Percentiles rank a stretch among this genome's conserved stretches.
Conservation (phyloP, 352 stramenopile genomes). For the Salisapilia sapeloensis region DNA sequence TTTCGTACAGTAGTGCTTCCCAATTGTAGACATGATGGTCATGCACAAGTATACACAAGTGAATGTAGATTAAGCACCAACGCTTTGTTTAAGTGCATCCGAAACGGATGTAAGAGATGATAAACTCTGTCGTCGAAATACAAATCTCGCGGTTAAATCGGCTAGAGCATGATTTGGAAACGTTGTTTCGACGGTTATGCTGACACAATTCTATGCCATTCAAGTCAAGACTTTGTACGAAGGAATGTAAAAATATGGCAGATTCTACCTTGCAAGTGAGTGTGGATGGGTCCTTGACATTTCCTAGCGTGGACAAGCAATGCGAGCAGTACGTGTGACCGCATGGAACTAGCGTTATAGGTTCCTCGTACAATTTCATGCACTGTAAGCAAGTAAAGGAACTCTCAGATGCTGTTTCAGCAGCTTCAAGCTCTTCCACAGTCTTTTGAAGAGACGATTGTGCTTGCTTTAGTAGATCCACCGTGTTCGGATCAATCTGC, state of each 20-base stretch:
- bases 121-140: conserved; percentile 56
- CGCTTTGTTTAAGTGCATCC: too few relatives aligned
- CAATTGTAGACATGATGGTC: too few relatives aligned
- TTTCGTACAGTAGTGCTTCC: too few relatives aligned
- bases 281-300: conserved; percentile 14
- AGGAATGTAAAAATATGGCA: not conserved
- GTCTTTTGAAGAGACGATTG: conserved; percentile 54
- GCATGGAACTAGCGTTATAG: conserved; percentile 48
- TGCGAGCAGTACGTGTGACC: conserved; percentile 52
- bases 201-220: conserved; percentile 4
- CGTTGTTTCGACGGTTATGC: conserved; percentile 14
- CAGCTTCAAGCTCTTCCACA: conserved; percentile 40
- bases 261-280: conserved; percentile 25
- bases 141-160: conserved; percentile 51
- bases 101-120: conserved; percentile 46
- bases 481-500: conserved; percentile 25
- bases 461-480: conserved; percentile 29
- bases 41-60: too few relatives aligned
- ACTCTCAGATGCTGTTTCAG: conserved; percentile 51
- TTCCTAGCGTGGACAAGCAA: conserved; percentile 24
- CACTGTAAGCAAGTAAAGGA: conserved; percentile 63
- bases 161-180: conserved; percentile 53
- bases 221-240: conserved; percentile 10
- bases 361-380: conserved; percentile 38
- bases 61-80: too few relatives aligned